Evolutionary conservation across 495 filamentous ascomycete species (phyloP).

Genomic region (Cercophora scortea): DNA sequence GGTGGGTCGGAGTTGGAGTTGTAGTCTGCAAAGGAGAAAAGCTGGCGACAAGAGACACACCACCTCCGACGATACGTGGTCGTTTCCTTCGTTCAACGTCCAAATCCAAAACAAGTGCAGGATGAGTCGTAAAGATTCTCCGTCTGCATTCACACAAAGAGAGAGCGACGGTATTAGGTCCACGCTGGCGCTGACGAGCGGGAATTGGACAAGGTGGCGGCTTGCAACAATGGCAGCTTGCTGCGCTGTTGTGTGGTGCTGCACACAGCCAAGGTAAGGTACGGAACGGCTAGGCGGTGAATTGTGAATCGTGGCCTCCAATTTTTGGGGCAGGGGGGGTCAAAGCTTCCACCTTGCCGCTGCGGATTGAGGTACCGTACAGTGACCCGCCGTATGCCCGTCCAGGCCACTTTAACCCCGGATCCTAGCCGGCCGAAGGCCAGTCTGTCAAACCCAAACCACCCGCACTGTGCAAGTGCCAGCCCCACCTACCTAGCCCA

Average conservation of each 20-base stretch:
- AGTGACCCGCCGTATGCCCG: neutral
- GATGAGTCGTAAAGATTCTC: no score
- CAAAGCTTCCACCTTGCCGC: slow-evolving; percentile 14
- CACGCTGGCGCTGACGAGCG: no score
- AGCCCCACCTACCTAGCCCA: no score
- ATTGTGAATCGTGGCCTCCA: slow-evolving; percentile 33
- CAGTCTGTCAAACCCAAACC: no score
- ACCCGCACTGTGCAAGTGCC: no score
- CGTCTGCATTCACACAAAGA: no score
- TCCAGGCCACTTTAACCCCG: neutral
- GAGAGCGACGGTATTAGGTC: no score
- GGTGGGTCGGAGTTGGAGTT: neutral
- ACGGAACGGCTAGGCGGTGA: neutral
- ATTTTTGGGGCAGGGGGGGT: slow-evolving; percentile 13
- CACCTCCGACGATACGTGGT: no score
- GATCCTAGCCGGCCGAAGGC: no score
- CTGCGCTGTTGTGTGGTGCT: neutral
- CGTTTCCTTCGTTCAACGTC: no score
- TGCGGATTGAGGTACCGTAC: neutral
- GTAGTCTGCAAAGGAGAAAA: neutral
- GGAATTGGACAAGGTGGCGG: slow-evolving; percentile 22
- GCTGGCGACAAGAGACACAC: no score
- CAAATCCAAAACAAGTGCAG: no score
- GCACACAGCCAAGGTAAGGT: neutral
- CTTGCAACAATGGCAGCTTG: slow-evolving; percentile 5